phyloP scores from a whole-genome alignment of 2,329 filamentous ascomycete genomes.

The Xenoacremonium recifei region DNA sequence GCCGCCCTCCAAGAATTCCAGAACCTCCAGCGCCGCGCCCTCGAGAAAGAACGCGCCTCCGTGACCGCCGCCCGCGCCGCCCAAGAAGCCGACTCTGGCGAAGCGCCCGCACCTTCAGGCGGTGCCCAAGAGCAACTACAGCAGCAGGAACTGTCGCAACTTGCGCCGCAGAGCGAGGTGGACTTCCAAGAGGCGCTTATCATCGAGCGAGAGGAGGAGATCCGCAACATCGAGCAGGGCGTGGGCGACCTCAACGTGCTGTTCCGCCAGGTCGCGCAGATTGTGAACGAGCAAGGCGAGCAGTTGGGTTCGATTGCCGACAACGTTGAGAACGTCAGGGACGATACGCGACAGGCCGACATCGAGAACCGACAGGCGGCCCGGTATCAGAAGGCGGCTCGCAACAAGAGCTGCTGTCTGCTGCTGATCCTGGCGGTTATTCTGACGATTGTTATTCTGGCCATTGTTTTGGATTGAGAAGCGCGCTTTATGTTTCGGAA shows the following conservation, averaged over 20 bases:
- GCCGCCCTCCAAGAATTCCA: constrained; percentile 89
- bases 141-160: constrained; percentile 71
- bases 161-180: constrained; percentile 90
- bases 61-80: constrained; percentile 80
- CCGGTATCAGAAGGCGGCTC: constrained; percentile 90
- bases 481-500: constrained; percentile 11
- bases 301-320: constrained; percentile 83
- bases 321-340: constrained; percentile 80
- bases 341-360: constrained; percentile 82
- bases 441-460: constrained; percentile 83
- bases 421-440: constrained; percentile 87
- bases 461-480: constrained; percentile 70
- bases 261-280: constrained; percentile 96
- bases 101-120: constrained; percentile 27
- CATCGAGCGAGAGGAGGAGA: constrained; percentile 93
- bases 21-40: constrained; percentile 79
- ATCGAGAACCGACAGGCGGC: constrained; percentile 81
- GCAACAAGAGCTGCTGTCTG: constrained; percentile 92
- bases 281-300: constrained; percentile 91
- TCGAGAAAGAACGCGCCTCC: constrained; percentile 90
- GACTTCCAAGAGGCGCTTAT: constrained; percentile 97
- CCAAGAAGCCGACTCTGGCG: constrained; percentile 58
- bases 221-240: constrained; percentile 94
- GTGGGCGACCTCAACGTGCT: constrained; percentile 95
- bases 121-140: constrained; percentile 55